These are phyloP conservation scores for barley (Hordeum vulgare) DNA, from an alignment of 176 grass and related monocot species.

Conservation along the genomic window MorexV3_pseudomolecules_assembly NC_058521.1:587295076-587295575, in stretches of 20 bases:
- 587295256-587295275: neutral
- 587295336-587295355: neutral
- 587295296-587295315: neutral
- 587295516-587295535: conserved; percentile 61
- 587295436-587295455: conserved; percentile 93
- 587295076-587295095: neutral
- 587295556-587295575: neutral
- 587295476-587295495: conserved; percentile 88
- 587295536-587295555: neutral
- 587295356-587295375: conserved; percentile 32
- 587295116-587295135: neutral
- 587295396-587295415: conserved; percentile 65
- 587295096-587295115: neutral
- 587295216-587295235: neutral
- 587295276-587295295: neutral
- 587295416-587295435: conserved; percentile 79
- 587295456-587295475: conserved; percentile 94
- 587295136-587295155: neutral
- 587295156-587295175: neutral
- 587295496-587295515: conserved; percentile 97
- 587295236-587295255: neutral
- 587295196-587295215: neutral
- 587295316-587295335: neutral
- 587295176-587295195: neutral
- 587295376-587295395: conserved; percentile 78